Conservation (phyloP, 2,329 filamentous ascomycete genomes). For the Penicillium sclerotiorum region DNA sequence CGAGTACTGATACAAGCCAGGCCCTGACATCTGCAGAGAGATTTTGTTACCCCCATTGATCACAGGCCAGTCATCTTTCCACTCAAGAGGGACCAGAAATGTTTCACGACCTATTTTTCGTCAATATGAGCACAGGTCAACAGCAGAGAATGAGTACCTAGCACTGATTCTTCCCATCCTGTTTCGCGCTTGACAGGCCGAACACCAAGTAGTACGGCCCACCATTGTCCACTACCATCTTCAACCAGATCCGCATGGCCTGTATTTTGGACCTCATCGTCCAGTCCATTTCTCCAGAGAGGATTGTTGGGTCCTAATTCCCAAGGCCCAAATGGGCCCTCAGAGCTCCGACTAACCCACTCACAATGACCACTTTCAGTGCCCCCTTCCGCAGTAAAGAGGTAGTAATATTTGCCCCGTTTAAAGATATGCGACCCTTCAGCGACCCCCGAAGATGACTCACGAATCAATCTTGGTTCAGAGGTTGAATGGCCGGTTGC, state of each 20-base stretch:
- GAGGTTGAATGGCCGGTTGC: slow-evolving; percentile 36
- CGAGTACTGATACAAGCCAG: slow-evolving; percentile 24
- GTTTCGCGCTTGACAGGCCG: slow-evolving; percentile 37
- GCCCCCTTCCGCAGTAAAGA: slow-evolving; percentile 58
- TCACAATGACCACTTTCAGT: slow-evolving; percentile 63
- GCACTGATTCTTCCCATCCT: slow-evolving; percentile 44
- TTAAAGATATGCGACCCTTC: slow-evolving; percentile 61
- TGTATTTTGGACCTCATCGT: slow-evolving; percentile 55
- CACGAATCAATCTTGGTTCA: slow-evolving; percentile 44
- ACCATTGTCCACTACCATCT: slow-evolving; percentile 50
- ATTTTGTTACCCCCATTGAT: slow-evolving; percentile 53
- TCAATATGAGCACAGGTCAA: no score
- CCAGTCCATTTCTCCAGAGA: slow-evolving; percentile 55
- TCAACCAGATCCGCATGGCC: slow-evolving; percentile 55
- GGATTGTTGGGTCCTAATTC: slow-evolving; percentile 61
- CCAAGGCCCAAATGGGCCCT: slow-evolving; percentile 62
- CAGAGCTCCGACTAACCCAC: slow-evolving; percentile 60
- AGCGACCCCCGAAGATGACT: slow-evolving; percentile 46
- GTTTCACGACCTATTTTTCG: slow-evolving; percentile 55
- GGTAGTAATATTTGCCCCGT: slow-evolving; percentile 56
- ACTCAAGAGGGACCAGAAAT: slow-evolving; percentile 54
- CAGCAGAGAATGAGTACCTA: slow-evolving; percentile 42
- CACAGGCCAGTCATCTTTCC: slow-evolving; percentile 56
- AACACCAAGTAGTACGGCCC: slow-evolving; percentile 52
- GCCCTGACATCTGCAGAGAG: slow-evolving; percentile 31